Base-by-base conservation (phyloP, 148 eudicot genomes). In the Hydrangea macrophylla region DNA sequence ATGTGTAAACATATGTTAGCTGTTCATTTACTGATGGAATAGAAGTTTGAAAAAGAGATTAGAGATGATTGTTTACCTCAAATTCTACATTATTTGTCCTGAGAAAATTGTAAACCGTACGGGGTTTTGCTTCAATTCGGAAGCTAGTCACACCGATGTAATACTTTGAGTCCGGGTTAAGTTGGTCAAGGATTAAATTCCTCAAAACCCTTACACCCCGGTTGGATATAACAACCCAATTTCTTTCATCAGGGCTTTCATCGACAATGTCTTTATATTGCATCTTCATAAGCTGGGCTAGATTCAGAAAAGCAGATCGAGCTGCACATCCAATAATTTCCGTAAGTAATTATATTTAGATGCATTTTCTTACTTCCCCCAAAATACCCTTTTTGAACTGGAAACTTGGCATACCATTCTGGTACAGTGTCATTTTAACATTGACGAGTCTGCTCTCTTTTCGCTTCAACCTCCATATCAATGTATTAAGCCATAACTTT, bases 381-480 rank as follows among this genome's bases (percentile, higher is more conserved):
- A 39, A 7, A 4, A 61, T 27, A n/a, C 35, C 10, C 64, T 60
- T 27, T 25, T 32, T 30, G 5, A 44, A 9, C 33, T 33, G 9
- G 24, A 8, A 60, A 10, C 33, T 26, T 60, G 9, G 9, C 64
- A 24, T 1, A 35, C 44, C 64, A 33, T 13, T 20, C 35, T 23
- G 0, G 8, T 11, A 10, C 25, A 35, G 17, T 61, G 11, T 9
- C 31, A 36, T 61, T 48, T 36, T 61, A 7, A 20, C 8, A 22
- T 9, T 11, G 5, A 22, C 11, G 26, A 35, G 6, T 23, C 64
- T 22, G 64, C 48, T 61, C 1, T 2, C 9, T 2, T 59, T 2
- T 20, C 26, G 64, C 64, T 23, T 11, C 64, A 37, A 37, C 35
- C 23, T 61, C 45, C 30, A 61, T 61, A 24, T 37, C 64, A 61